phyloP scores from a whole-genome alignment of 306 rosid genomes.

The Alnus rubra region DNA sequence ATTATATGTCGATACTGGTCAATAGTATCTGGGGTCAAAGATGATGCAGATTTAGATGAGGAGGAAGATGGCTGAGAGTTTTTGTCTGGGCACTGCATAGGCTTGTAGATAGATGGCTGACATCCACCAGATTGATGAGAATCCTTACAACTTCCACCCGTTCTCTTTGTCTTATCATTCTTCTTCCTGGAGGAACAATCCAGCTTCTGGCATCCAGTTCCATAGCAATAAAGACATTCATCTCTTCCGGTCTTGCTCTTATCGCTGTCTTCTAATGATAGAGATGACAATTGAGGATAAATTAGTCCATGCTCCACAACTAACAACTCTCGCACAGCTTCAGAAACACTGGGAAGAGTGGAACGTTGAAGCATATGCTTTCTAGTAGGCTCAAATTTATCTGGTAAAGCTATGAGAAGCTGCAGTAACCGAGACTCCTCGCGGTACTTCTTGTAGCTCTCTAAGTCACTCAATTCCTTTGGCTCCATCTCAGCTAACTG shows the following conservation, averaged over 20 bases:
- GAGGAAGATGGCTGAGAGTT: background rate
- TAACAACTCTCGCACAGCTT: background rate
- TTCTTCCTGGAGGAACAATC: too few relatives aligned
- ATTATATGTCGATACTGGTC: background rate
- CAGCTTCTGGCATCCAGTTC: too few relatives aligned
- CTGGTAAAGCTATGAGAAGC: constrained; percentile 9
- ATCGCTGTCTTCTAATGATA: background rate
- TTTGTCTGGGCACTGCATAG: background rate
- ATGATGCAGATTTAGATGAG: background rate
- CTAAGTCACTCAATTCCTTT: background rate
- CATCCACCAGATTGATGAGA: background rate
- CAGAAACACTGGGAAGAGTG: background rate
- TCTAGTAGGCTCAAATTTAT: background rate
- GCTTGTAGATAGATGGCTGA: too few relatives aligned
- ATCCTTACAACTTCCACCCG: background rate
- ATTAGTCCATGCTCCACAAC: background rate
- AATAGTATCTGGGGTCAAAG: background rate
- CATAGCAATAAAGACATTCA: too few relatives aligned
- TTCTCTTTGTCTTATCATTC: background rate
- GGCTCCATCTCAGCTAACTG: background rate
- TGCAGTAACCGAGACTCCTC: background rate
- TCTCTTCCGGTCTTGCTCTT: too few relatives aligned
- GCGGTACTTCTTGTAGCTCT: background rate
- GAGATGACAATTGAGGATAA: background rate
- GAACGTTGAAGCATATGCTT: background rate